Conservation (phyloP, 1,284 basidiomycete genomes). For the Irpex lacteus region DNA sequence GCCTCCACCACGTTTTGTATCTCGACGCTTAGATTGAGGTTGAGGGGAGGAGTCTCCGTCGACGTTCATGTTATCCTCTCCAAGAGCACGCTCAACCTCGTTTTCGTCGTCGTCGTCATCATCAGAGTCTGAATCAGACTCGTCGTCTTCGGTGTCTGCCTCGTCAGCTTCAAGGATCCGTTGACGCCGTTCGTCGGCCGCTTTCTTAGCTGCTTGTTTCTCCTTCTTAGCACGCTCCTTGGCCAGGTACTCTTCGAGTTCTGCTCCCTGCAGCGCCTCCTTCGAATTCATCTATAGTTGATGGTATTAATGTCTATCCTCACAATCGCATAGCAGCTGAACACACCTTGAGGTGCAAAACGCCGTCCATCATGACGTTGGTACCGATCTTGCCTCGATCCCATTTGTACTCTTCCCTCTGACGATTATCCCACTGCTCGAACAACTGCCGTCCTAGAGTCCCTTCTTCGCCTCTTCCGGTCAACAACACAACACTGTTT, state of each 20-base stretch:
- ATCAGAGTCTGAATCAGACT: slow-evolving; percentile 71
- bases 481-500: slow-evolving; percentile 85
- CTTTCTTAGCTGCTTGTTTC: slow-evolving; percentile 84
- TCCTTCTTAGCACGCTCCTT: slow-evolving; percentile 83
- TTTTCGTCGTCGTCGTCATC: slow-evolving; percentile 58
- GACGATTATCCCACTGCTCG: slow-evolving; percentile 81
- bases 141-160: slow-evolving; percentile 62
- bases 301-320: background rate
- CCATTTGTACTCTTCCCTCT: slow-evolving; percentile 78
- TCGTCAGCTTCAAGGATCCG: slow-evolving; percentile 90
- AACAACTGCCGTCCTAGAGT: slow-evolving; percentile 82
- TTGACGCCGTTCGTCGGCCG: slow-evolving; percentile 78
- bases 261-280: slow-evolving; percentile 82
- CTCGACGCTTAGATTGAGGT: slow-evolving; percentile 34
- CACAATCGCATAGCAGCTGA: background rate
- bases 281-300: slow-evolving; percentile 78
- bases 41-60: slow-evolving; percentile 38
- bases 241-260: slow-evolving; percentile 80
- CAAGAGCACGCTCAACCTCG: slow-evolving; percentile 63
- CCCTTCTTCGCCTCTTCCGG: slow-evolving; percentile 73
- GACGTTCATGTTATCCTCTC: slow-evolving; percentile 46
- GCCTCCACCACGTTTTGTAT: slow-evolving; percentile 35
- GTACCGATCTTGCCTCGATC: slow-evolving; percentile 87
- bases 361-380: slow-evolving; percentile 75
- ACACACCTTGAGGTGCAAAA: slow-evolving; percentile 64